phyloP scores from a whole-genome alignment of 2,329 filamentous ascomycete species.

The Fusarium sp. region DNA sequence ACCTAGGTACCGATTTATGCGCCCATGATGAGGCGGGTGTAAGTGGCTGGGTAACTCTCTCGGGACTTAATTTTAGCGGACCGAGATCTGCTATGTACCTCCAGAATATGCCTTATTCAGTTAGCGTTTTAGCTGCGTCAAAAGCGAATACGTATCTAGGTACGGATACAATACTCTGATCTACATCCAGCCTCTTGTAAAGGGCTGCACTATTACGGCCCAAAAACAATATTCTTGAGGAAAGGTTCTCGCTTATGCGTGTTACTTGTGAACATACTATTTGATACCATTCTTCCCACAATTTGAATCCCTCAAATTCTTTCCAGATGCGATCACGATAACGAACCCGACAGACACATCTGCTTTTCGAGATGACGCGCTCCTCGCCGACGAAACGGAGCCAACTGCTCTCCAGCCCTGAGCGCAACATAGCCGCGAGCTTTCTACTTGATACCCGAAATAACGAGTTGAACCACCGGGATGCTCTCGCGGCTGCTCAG shows the following conservation, averaged over 20 bases:
- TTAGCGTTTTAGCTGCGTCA: slow-evolving; percentile 13
- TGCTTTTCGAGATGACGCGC: slow-evolving; percentile 51
- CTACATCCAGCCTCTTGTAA: slow-evolving; percentile 34
- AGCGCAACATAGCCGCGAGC: slow-evolving; percentile 61
- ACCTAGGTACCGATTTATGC: no score
- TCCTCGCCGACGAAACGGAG: slow-evolving; percentile 54
- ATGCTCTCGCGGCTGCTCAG: slow-evolving; percentile 72
- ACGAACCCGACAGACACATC: slow-evolving; percentile 13
- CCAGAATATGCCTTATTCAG: neutral
- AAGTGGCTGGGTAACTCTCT: slow-evolving; percentile 14
- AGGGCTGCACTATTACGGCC: slow-evolving; percentile 35
- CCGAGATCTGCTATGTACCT: slow-evolving; percentile 24
- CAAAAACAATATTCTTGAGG: slow-evolving; percentile 26
- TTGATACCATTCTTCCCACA: neutral
- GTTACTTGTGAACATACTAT: neutral
- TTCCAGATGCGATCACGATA: slow-evolving; percentile 39
- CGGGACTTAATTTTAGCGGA: slow-evolving; percentile 40
- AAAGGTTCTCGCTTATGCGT: neutral
- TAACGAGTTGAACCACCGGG: slow-evolving; percentile 68
- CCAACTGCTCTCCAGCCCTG: slow-evolving; percentile 54
- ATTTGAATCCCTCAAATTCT: neutral
- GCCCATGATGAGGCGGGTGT: slow-evolving; percentile 5
- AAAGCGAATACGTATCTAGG: slow-evolving; percentile 28
- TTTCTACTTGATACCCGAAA: slow-evolving; percentile 71
- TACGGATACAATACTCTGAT: slow-evolving; percentile 35